These are phyloP conservation scores for Podila verticillata DNA, from an alignment of 192 early-diverging fungal species.

Conservation along the genomic window DNA sequence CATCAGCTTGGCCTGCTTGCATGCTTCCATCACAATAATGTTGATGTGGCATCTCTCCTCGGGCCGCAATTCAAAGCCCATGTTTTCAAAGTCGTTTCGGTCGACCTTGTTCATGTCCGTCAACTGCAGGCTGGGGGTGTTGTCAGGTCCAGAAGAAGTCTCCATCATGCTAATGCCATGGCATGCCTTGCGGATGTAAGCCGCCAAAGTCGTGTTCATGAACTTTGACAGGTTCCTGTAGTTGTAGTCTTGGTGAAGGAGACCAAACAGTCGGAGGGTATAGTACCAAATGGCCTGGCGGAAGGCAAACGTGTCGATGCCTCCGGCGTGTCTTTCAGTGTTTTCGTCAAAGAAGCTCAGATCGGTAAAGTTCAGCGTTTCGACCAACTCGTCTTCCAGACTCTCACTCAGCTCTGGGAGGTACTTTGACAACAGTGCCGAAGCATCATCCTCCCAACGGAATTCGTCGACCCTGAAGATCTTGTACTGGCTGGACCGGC, in stretches of 20 bases:
- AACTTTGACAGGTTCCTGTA: constrained; percentile 57
- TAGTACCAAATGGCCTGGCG: constrained; percentile 67
- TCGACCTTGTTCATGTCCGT: constrained; percentile 49
- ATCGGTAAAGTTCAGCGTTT: constrained; percentile 64
- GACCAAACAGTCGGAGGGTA: constrained; percentile 60
- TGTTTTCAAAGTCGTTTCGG: constrained; percentile 59
- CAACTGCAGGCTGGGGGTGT: neutral
- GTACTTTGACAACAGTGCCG: constrained; percentile 55
- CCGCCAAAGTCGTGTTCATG: constrained; percentile 54
- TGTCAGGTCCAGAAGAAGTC: neutral
- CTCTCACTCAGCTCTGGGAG: constrained; percentile 61
- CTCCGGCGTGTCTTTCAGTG: constrained; percentile 51
- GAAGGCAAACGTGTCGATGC: constrained; percentile 63
- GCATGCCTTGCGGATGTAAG: constrained; percentile 59
- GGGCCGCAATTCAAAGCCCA: constrained; percentile 61
- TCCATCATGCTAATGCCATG: constrained; percentile 36
- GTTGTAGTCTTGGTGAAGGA: constrained; percentile 64
- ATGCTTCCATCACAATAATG: constrained; percentile 61
- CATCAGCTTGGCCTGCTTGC: constrained; percentile 64
- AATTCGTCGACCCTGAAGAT: constrained; percentile 63
- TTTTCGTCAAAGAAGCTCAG: constrained; percentile 60
- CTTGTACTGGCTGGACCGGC: constrained; percentile 33
- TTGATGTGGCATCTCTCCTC: constrained; percentile 70
- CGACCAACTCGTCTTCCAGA: constrained; percentile 60
- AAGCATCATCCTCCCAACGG: constrained; percentile 68